Base-by-base conservation (phyloP, 1,284 basidiomycete genomes). In the Leucoagaricus sp. region DNA sequence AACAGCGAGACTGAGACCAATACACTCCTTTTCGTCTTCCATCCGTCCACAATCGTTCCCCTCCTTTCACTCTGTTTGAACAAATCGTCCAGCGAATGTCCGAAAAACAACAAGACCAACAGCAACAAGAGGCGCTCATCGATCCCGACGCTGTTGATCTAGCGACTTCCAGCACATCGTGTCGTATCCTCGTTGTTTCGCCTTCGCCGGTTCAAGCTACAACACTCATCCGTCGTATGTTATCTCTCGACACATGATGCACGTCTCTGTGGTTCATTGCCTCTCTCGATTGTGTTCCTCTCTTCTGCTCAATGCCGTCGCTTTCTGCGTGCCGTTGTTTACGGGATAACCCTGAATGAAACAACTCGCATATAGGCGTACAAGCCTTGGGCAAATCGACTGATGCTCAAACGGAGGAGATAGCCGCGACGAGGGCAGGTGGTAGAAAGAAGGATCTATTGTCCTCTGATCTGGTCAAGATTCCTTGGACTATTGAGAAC, bases 401-500 rank as follows among this genome's bases (percentile, higher is more conserved):
- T 6, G 40, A 41, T 23, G 34, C 42, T 15, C 33, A 55, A 29
- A 26, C 55, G 25, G 13, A 42, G 51, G 48, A 49, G 3, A 38
- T 52, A 19, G 46, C n/a, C n/a, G n/a, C n/a, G n/a, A n/a, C 19
- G 53, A 34, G 17, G 50, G 34, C 13, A 36, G 53, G 19, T 57
- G 55, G 58, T 23, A 44, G 17, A 19, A 49, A 10, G 17, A 54
- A 19, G 41, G 54, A 26, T 55, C 38, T 33, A 55, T 58, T 38
- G 56, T 60, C 23, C 50, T 62, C 59, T 40, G 68, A 47, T 46
- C 34, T 51, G 5, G 34, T 52, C 31, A 57, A 57, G 44, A 47
- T 89, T 31, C 86, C 85, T 12, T 94, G 91, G 90, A 87, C 79
- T 29, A 90, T 95, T 58, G 75, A 77, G 58, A 94, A 95, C 76